Percentiles rank a stretch among this genome's conserved stretches.
These are phyloP conservation scores for Ceratorhiza oryzae-sativae DNA, from an alignment of 1,284 basidiomycete species.

Conservation along the genomic window DNA sequence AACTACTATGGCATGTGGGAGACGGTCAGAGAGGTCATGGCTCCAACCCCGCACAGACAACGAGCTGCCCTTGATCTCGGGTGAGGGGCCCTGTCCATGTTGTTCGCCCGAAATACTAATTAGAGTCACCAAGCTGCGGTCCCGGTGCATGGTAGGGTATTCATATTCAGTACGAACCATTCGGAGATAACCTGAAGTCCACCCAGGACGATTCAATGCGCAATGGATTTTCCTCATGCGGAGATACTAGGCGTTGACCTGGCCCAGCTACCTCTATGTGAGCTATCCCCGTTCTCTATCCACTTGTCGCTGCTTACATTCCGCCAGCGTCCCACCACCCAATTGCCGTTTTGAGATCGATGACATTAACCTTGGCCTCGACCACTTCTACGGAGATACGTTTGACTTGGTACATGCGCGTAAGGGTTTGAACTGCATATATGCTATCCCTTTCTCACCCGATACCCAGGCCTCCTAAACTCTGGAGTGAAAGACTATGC, in stretches of 20 bases:
- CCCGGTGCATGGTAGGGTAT: conserved; percentile 70
- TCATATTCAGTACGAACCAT: not conserved
- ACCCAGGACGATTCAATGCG: conserved; percentile 75
- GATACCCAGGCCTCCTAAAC: conserved; percentile 30
- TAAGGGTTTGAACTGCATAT: conserved; percentile 60
- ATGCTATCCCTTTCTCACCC: conserved; percentile 51
- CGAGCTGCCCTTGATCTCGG: conserved; percentile 74
- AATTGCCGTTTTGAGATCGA: conserved; percentile 67
- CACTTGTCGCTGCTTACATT: conserved; percentile 12
- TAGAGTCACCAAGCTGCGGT: conserved; percentile 57
- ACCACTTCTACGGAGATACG: conserved; percentile 72
- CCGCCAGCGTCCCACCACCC: conserved; percentile 24
- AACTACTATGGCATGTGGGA: conserved; percentile 17
- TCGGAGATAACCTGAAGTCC: not conserved
- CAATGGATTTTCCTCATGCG: conserved; percentile 72
- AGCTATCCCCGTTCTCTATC: conserved; percentile 45
- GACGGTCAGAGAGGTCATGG: conserved; percentile 52
- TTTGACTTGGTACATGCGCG: conserved; percentile 77
- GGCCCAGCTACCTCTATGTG: conserved; percentile 75
- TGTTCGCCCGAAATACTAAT: not conserved
- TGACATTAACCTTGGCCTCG: conserved; percentile 80
- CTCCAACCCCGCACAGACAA: conserved; percentile 38
- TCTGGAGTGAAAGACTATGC: conserved; percentile 71
- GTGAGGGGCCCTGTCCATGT: not conserved
- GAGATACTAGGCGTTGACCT: conserved; percentile 75